Conservation (phyloP, 225 moss, liverwort and hornwort genomes). For the Takakia lepidozioides region DNA sequence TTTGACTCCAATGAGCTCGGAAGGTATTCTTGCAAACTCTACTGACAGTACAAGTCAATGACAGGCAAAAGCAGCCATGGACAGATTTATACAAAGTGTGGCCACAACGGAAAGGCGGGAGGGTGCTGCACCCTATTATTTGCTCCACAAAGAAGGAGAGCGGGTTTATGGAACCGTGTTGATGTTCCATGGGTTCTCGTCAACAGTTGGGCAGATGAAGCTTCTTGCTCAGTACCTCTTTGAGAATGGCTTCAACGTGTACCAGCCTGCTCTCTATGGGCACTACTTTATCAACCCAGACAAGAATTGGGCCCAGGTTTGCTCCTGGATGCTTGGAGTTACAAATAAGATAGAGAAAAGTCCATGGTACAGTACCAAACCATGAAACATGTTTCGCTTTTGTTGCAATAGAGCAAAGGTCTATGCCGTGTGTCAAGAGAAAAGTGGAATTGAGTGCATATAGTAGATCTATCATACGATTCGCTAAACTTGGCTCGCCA, state of each 20-base stretch:
- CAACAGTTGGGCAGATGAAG: conserved; percentile 39
- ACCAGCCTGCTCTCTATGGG: conserved; percentile 52
- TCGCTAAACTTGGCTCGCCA: too few species aligned
- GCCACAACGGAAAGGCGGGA: conserved; percentile 39
- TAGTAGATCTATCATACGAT: too few species aligned
- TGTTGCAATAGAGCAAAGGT: too few species aligned
- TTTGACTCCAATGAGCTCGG: too few species aligned
- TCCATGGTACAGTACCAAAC: too few species aligned
- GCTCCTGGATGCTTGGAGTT: too few species aligned
- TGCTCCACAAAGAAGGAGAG: conserved; percentile 59
- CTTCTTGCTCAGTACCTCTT: conserved; percentile 65
- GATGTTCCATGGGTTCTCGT: conserved; percentile 65
- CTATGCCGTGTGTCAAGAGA: too few species aligned
- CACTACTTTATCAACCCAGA: conserved; percentile 58
- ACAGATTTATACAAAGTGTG: conserved; percentile 37
- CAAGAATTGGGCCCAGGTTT: conserved; percentile 67
- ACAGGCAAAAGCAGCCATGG: conserved; percentile 52
- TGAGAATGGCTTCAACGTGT: conserved; percentile 74
- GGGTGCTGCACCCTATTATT: conserved; percentile 46
- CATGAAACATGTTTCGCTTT: too few species aligned
- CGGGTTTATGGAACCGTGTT: conserved; percentile 64
- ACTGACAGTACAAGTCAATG: too few species aligned
- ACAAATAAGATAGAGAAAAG: too few species aligned
- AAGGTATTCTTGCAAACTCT: too few species aligned
- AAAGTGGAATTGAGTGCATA: too few species aligned